These are phyloP conservation scores for Conticribra guillardii DNA, from an alignment of 108 stramenopile genomes.

Conservation along the genomic window DNA sequence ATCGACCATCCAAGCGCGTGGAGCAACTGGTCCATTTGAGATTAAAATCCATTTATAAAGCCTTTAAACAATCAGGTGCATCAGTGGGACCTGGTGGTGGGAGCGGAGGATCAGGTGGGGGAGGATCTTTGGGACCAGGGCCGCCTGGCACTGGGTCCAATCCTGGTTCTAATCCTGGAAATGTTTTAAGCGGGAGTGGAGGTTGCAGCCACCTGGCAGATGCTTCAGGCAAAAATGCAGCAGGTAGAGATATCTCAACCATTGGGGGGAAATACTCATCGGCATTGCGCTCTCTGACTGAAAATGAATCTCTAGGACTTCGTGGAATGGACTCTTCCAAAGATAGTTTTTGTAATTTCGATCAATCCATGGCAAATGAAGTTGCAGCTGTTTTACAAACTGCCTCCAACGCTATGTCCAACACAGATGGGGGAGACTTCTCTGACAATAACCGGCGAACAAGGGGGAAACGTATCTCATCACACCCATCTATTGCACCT, in stretches of 20 bases:
- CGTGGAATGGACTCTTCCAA: conserved; percentile 29
- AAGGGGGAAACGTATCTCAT: conserved; percentile 34
- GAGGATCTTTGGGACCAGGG: conserved; percentile 5
- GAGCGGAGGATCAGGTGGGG: conserved; percentile 18
- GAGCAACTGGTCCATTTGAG: conserved; percentile 92
- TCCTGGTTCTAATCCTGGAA: conserved; percentile 1
- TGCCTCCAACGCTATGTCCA: conserved; percentile 53
- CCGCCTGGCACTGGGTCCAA: neutral
- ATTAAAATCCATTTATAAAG: conserved; percentile 92
- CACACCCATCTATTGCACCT: conserved; percentile 26
- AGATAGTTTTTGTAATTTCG: conserved; percentile 44
- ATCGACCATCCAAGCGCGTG: conserved; percentile 87
- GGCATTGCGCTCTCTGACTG: conserved; percentile 48
- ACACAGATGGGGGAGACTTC: conserved; percentile 32
- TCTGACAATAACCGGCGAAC: conserved; percentile 25
- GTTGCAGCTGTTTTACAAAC: conserved; percentile 65
- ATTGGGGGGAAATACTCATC: conserved; percentile 54
- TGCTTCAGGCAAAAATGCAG: conserved; percentile 8
- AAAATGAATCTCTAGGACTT: conserved; percentile 34
- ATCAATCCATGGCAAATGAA: conserved; percentile 63
- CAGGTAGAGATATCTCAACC: conserved; percentile 38
- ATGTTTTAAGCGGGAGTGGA: neutral
- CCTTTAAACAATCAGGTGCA: conserved; percentile 82
- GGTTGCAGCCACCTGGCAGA: conserved; percentile 3
- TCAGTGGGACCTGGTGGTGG: conserved; percentile 24